Base-by-base conservation (phyloP, 1,139 yeast genomes). In the Blastobotrys elegans region DNA sequence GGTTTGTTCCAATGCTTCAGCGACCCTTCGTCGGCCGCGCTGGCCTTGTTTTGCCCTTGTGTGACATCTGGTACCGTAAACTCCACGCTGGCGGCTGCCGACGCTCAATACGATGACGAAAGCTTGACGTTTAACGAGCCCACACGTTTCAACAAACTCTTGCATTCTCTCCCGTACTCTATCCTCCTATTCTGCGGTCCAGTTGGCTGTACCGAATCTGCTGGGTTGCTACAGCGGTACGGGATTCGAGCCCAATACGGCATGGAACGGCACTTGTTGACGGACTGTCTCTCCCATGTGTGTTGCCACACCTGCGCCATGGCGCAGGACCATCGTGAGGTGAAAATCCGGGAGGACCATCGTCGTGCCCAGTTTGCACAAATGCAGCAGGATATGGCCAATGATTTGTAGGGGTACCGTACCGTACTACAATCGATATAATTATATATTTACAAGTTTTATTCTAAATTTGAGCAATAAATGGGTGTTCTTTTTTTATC, bases 321-420 rank as follows among this genome's bases (percentile, higher is more conserved):
- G 47, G 54, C 55, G 33, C 56, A 53, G 46, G 56, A 53, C 33
- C 56, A 53, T 30, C 47, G 56, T 14, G 56, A 53, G 39, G 53
- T 53, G 38, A 37, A 47, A 5, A 46, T 50, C 31, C 41, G 56
- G 46, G 50, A 51, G 18, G 43, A 40, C n/a, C 48, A 38, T 27
- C 45, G 46, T n/a, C 35, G 32, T n/a, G 44, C 38, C n/a, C 39
- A 34, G 35, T 48, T 36, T 36, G 16, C 26, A 6, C 32, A 20
- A 22, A 20, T 32, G 8, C 50, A 48, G 31, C 40, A 33, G 27
- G 14, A 38, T 14, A 21, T 42, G 30, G 46, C 34, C 5, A 17
- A 16, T 2, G 40, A 46, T n/a, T 27, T 46, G 43, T 46, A 46
- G 17, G 14, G 4, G 14, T 10, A n/a, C n/a, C n/a, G n/a, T n/a